Conservation (phyloP, 805 yeast genomes). For the Wickerhamiella australiensis region DNA sequence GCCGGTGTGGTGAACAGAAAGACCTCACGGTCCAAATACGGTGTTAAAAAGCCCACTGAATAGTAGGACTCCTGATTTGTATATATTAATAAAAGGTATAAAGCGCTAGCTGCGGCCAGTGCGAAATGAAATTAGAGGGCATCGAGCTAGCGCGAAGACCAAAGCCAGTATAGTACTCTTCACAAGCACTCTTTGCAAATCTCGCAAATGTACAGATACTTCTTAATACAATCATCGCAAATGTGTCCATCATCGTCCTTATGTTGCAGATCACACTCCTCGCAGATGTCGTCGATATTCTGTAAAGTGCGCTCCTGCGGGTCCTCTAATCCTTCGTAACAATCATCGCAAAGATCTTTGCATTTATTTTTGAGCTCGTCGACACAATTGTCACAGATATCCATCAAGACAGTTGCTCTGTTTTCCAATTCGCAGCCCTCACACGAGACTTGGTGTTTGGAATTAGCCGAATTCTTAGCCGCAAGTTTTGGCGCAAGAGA, state of each 20-base stretch:
- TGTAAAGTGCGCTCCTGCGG: not conserved
- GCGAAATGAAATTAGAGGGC: too few relatives aligned
- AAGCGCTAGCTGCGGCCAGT: not conserved
- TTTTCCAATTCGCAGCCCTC: not conserved
- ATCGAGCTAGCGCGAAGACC: too few relatives aligned
- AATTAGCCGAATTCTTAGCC: not conserved
- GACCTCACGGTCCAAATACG: conserved; percentile 84
- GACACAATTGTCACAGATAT: not conserved
- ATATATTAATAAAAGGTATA: not conserved
- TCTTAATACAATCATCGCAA: conserved; percentile 1
- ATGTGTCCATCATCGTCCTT: not conserved
- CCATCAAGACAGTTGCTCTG: not conserved
- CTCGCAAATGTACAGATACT: not conserved
- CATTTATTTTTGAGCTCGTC: not conserved
- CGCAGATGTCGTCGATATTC: not conserved
- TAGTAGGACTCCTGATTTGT: not conserved
- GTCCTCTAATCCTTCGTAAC: not conserved
- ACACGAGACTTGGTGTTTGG: not conserved
- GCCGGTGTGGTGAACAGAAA: conserved; percentile 90
- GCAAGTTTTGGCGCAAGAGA: not conserved
- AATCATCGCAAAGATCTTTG: conserved; percentile 2
- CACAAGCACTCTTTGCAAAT: conserved; percentile 5
- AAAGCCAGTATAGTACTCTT: too few relatives aligned
- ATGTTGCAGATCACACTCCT: not conserved
- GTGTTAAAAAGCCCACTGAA: conserved; percentile 49